Conservation (phyloP, 306 rosid species). For the Prinsepia uniflora region DNA sequence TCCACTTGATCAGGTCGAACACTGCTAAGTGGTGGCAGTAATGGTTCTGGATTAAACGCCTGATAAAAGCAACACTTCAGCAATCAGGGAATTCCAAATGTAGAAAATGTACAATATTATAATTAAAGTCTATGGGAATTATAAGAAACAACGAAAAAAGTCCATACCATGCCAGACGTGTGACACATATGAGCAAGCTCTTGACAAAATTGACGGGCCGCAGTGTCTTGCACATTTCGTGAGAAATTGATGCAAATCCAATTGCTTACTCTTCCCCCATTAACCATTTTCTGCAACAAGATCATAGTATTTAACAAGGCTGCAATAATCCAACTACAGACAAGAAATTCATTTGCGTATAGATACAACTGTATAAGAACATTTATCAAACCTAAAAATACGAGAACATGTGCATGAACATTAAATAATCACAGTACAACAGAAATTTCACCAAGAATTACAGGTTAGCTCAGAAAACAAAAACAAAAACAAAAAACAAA, state of each 20-base stretch:
- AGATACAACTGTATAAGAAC: not conserved
- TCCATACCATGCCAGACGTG: slow-evolving; percentile 86
- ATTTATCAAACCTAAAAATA: not conserved
- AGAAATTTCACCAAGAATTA: too few species aligned
- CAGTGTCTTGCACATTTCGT: slow-evolving; percentile 66
- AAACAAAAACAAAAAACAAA: too few species aligned
- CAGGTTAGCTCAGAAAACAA: too few species aligned
- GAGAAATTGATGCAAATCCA: slow-evolving; percentile 96
- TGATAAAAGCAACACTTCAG: slow-evolving; percentile 17
- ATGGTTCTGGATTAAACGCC: slow-evolving; percentile 75
- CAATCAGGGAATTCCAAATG: not conserved
- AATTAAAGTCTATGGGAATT: not conserved
- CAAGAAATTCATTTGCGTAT: not conserved
- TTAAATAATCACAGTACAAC: not conserved
- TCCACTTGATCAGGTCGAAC: slow-evolving; percentile 95
- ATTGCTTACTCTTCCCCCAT: slow-evolving; percentile 77
- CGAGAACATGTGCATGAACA: not conserved
- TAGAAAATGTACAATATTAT: not conserved
- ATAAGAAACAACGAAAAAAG: not conserved
- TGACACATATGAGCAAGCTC: slow-evolving; percentile 91
- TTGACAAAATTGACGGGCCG: slow-evolving; percentile 66
- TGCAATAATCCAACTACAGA: not conserved
- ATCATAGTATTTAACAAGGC: not conserved
- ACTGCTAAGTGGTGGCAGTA: slow-evolving; percentile 45
- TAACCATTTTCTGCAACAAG: slow-evolving; percentile 92